phyloP scores from a whole-genome alignment of 352 stramenopile genomes.

The Globisporangium heterothallicum region DNA sequence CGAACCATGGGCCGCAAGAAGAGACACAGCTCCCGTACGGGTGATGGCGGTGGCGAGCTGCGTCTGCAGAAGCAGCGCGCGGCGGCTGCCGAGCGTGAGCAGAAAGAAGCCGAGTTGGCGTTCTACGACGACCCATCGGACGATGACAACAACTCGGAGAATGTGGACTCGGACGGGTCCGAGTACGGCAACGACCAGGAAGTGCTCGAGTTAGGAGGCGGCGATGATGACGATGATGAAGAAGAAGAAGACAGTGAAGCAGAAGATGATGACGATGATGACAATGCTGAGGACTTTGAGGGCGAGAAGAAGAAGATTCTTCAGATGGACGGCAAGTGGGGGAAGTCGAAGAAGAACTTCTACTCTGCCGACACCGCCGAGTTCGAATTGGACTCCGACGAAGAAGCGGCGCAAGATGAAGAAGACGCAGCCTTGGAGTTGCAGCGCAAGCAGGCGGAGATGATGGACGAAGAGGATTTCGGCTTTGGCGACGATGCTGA shows the following conservation, averaged over 20 bases:
- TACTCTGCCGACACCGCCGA: slow-evolving; percentile 84
- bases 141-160: slow-evolving; percentile 55
- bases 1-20: slow-evolving; percentile 60
- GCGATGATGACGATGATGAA: slow-evolving; percentile 32
- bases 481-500: slow-evolving; percentile 35
- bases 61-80: slow-evolving; percentile 63
- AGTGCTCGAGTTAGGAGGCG: slow-evolving; percentile 52
- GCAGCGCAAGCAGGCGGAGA: slow-evolving; percentile 75
- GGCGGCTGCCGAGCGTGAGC: slow-evolving; percentile 44
- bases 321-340: slow-evolving; percentile 83
- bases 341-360: slow-evolving; percentile 82
- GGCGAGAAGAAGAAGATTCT: slow-evolving; percentile 62
- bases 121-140: slow-evolving; percentile 84
- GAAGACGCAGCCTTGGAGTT: slow-evolving; percentile 78
- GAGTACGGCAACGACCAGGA: slow-evolving; percentile 57
- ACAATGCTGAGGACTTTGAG: slow-evolving; percentile 49
- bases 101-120: slow-evolving; percentile 69
- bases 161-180: slow-evolving; percentile 50
- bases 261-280: slow-evolving; percentile 41
- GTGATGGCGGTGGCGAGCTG: slow-evolving; percentile 70
- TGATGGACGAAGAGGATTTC: slow-evolving; percentile 87
- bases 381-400: slow-evolving; percentile 75
- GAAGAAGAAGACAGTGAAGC: slow-evolving; percentile 24
- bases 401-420: slow-evolving; percentile 77
- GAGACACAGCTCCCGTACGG: slow-evolving; percentile 65